Conservation (phyloP, 306 rosid genomes). For the Lablab purpureus region DNA sequence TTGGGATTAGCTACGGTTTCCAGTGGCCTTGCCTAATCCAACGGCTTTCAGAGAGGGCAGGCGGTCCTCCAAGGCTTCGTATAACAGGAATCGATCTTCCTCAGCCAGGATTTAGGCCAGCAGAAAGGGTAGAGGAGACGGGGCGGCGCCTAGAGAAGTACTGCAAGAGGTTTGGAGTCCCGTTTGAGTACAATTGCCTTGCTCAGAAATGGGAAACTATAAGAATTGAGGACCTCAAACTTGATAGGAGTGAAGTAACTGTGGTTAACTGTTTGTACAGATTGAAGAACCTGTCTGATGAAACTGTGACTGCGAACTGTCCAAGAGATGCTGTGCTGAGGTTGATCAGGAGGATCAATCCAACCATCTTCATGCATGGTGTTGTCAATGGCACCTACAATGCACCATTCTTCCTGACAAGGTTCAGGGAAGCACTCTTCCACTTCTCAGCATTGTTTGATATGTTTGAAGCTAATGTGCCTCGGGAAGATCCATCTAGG, state of each 20-base stretch:
- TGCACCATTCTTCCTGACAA: conserved; percentile 75
- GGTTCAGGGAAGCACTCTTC: conserved; percentile 81
- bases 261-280: conserved; percentile 74
- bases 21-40: conserved; percentile 91
- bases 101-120: conserved; percentile 77
- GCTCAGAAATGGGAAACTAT: conserved; percentile 82
- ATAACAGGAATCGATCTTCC: conserved; percentile 80
- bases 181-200: conserved; percentile 64
- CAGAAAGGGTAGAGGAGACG: conserved; percentile 75
- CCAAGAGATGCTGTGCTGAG: conserved; percentile 76
- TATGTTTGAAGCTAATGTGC: conserved; percentile 68
- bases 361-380: conserved; percentile 74
- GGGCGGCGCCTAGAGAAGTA: conserved; percentile 65
- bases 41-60: conserved; percentile 62
- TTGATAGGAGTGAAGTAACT: conserved; percentile 56
- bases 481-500: conserved; percentile 66
- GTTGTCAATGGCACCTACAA: conserved; percentile 71
- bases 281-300: conserved; percentile 68
- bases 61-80: conserved; percentile 74
- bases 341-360: conserved; percentile 72
- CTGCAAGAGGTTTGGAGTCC: conserved; percentile 70
- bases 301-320: conserved; percentile 55
- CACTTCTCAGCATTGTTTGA: conserved; percentile 83
- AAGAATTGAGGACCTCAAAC: conserved; percentile 62
- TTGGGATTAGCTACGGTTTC: conserved; percentile 80